Evolutionary conservation across 2,329 filamentous ascomycete species (phyloP), one percentile per base, ranked within the genome.

Genomic region (Periconia sp.): DNA sequence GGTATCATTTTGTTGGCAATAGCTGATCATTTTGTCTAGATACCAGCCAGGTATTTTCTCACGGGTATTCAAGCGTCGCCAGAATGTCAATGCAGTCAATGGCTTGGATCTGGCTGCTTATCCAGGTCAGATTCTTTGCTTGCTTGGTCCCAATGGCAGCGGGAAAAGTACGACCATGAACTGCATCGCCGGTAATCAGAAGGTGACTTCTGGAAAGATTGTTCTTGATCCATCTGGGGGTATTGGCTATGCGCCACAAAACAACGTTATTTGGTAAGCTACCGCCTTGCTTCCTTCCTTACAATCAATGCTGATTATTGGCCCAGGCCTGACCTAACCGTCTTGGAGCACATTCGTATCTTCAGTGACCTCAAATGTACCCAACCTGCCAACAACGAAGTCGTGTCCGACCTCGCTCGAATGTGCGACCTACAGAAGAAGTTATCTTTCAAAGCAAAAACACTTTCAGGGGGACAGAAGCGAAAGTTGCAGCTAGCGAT

Each of bases 131-230:
- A 96, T 97, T 48, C 82, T 95, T 67, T 90, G 92, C 1, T 79
- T 97, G 0, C 81, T 97, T 0, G 92, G 92, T 37, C 91, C 92
- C 7, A 97, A 97, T 69, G 92, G 92, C 17, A 91, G 87, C 62
- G 92, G 92, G 33, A 97, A 97, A 72, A 92, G 87, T 49, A 96
- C 92, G 0, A 96, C 92, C 0, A 81, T 97, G 3, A 91, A 96
- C 66, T 88, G 89, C 7, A 92, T 97, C 59, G 89, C 91, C 13
- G 92, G 92, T 3, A 82, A 93, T 46, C 91, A 88, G 62, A 89
- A 84, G 43, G 81, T 93, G 19, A 91, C 90, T 0, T 85, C 82
- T 53, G 92, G 92, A 2, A 81, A 81, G 2, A 94, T 97, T 60
- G 84, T 83, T 19, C 87, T 96, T 45, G 87, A 92, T 59, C 87